phyloP scores from a whole-genome alignment of 2,329 filamentous ascomycete species.

The Colletotrichum camelliae region DNA sequence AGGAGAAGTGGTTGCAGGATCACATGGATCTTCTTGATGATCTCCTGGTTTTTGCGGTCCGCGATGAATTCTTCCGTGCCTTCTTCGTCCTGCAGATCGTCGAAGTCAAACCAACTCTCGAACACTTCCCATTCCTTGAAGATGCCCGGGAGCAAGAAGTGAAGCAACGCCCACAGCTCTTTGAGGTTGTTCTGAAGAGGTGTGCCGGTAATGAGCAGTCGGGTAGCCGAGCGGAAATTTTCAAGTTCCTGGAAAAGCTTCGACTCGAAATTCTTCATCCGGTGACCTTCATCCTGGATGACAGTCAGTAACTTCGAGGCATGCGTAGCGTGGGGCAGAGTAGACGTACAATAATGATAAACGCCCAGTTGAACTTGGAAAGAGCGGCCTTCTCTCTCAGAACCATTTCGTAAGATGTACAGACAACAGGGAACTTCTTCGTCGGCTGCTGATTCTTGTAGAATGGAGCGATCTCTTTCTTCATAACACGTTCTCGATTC shows the following conservation, averaged over 20 bases:
- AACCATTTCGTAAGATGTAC: slow-evolving; percentile 96
- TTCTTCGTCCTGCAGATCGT: slow-evolving; percentile 83
- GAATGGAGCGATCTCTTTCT: slow-evolving; percentile 16
- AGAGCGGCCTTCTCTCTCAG: slow-evolving; percentile 86
- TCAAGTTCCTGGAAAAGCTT: slow-evolving; percentile 88
- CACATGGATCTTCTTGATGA: slow-evolving; percentile 80
- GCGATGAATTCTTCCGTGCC: slow-evolving; percentile 80
- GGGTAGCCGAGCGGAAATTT: slow-evolving; percentile 87
- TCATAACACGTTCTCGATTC: slow-evolving; percentile 78
- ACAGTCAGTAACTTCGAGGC: slow-evolving; percentile 14
- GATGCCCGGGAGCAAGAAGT: slow-evolving; percentile 90
- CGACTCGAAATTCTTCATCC: slow-evolving; percentile 96
- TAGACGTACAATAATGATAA: slow-evolving; percentile 81
- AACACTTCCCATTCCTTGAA: slow-evolving; percentile 95
- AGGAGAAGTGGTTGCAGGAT: slow-evolving; percentile 92
- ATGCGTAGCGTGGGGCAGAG: no score
- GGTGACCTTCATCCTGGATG: slow-evolving; percentile 85
- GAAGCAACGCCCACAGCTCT: slow-evolving; percentile 92
- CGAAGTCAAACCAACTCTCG: slow-evolving; percentile 97
- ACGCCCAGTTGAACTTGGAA: slow-evolving; percentile 89
- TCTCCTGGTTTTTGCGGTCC: slow-evolving; percentile 66
- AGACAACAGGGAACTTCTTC: slow-evolving; percentile 84
- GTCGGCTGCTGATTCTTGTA: slow-evolving; percentile 53
- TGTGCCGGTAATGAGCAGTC: slow-evolving; percentile 92
- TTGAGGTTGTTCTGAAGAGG: slow-evolving; percentile 95